A percentile compares a stretch with the other conserved stretches of the same genome.
These are phyloP conservation scores for Mycena sanguinolenta DNA, from an alignment of 768 basidiomycete species.

Conservation along the genomic window DNA sequence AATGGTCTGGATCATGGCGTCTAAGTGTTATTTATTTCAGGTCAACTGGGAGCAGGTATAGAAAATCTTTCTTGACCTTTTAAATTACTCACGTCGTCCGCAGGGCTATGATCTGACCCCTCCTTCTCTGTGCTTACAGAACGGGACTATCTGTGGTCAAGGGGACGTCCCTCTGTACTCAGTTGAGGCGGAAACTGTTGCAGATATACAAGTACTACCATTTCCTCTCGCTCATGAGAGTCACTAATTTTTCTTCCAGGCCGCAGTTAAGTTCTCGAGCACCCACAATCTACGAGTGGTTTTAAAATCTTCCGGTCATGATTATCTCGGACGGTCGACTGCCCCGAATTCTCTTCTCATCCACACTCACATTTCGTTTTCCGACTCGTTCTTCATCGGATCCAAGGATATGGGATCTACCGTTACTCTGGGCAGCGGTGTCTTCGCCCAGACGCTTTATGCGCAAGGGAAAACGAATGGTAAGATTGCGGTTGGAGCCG, in stretches of 20 bases:
- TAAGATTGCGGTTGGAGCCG: not conserved
- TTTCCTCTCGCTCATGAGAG: no score
- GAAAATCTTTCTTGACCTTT: no score
- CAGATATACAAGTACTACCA: slow-evolving; percentile 47
- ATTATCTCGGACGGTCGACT: no score
- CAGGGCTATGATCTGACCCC: slow-evolving; percentile 30
- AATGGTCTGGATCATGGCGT: not conserved
- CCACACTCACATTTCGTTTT: slow-evolving; percentile 54
- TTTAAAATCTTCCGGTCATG: no score
- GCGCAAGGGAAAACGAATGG: not conserved
- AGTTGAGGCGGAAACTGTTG: slow-evolving; percentile 53
- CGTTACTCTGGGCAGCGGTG: not conserved
- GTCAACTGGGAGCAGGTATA: slow-evolving; percentile 31
- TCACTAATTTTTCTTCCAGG: slow-evolving; percentile 33
- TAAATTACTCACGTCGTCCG: no score
- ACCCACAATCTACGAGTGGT: slow-evolving; percentile 34
- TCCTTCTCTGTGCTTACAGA: slow-evolving; percentile 24
- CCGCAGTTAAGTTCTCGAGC: slow-evolving; percentile 47
- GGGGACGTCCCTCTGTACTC: slow-evolving; percentile 58
- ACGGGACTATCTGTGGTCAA: slow-evolving; percentile 52
- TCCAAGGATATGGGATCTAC: slow-evolving; percentile 2
- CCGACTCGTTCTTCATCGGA: not conserved
- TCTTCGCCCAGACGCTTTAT: not conserved
- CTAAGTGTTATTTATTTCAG: not conserved
- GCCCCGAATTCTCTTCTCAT: slow-evolving; percentile 49